Evolutionary conservation across 495 filamentous ascomycete genomes (phyloP).

Genomic region (Bacidia gigantensis): DNA sequence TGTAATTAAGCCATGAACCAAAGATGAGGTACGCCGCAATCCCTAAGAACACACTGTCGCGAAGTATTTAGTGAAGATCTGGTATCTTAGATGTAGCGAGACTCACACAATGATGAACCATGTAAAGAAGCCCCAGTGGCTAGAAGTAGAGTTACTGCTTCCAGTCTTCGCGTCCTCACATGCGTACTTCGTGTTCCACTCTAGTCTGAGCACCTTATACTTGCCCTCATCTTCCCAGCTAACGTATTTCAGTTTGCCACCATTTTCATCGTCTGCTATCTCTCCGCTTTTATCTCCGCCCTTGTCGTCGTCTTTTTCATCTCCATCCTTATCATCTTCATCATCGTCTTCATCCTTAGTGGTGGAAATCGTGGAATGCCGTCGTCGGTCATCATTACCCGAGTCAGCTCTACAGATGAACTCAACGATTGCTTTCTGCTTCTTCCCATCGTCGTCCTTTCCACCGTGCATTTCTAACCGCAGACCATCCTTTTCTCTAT

Average conservation of each 20-base stretch:
- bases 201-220: slow-evolving; percentile 46
- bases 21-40: slow-evolving; percentile 91
- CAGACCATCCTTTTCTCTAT: slow-evolving; percentile 53
- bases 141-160: slow-evolving; percentile 19
- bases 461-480: slow-evolving; percentile 58
- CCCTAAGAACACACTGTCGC: slow-evolving; percentile 61
- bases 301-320: slow-evolving; percentile 21
- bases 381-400: slow-evolving; percentile 17
- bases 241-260: slow-evolving; percentile 54
- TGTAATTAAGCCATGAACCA: slow-evolving; percentile 98
- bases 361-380: slow-evolving; percentile 21
- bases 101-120: slow-evolving; percentile 94
- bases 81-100: not conserved
- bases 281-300: slow-evolving; percentile 22
- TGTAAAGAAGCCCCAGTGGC: slow-evolving; percentile 86
- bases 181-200: slow-evolving; percentile 76
- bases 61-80: not conserved
- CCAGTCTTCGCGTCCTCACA: slow-evolving; percentile 52
- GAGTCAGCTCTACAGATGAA: slow-evolving; percentile 48
- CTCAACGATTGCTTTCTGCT: slow-evolving; percentile 56
- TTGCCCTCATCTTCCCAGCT: slow-evolving; percentile 47
- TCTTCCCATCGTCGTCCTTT: slow-evolving; percentile 31
- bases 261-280: slow-evolving; percentile 25
- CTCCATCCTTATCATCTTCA: slow-evolving; percentile 5
- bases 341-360: slow-evolving; percentile 25